Evolutionary conservation across 225 moss, liverwort and hornwort species (phyloP).

Genomic region (Asterella californica): DNA sequence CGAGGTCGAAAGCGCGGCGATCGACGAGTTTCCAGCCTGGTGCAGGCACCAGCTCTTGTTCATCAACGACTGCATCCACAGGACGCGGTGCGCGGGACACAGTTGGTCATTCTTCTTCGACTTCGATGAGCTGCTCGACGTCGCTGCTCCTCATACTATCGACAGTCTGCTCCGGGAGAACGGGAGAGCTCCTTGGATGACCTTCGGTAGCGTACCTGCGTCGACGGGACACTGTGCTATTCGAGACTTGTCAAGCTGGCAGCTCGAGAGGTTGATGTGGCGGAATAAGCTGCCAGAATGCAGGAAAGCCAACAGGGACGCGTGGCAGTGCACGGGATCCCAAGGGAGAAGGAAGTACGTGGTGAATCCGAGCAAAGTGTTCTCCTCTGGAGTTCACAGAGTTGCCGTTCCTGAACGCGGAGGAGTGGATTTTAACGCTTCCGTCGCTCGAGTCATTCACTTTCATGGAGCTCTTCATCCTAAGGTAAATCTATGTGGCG

Average conservation of each 20-base stretch:
- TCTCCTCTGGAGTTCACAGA: constrained; percentile 22
- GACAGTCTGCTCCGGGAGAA: constrained; percentile 35
- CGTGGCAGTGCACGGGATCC: constrained; percentile 54
- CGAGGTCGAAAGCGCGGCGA: background rate
- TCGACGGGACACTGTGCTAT: constrained; percentile 31
- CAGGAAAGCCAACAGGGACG: constrained; percentile 18
- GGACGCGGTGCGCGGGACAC: constrained; percentile 39
- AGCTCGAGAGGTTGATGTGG: constrained; percentile 52
- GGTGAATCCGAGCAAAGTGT: constrained; percentile 61
- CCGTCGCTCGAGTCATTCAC: constrained; percentile 23
- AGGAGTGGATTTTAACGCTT: constrained; percentile 20
- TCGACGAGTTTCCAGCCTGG: constrained; percentile 32
- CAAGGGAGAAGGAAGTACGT: constrained; percentile 64
- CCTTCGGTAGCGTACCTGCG: constrained; percentile 49
- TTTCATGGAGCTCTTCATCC: constrained; percentile 20
- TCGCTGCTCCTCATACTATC: constrained; percentile 39
- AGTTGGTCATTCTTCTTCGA: constrained; percentile 50
- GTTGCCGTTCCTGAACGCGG: background rate
- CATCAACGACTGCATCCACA: constrained; percentile 59
- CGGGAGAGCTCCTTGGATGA: constrained; percentile 41
- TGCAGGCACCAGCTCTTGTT: constrained; percentile 48
- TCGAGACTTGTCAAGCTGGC: constrained; percentile 2
- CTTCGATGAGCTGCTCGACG: constrained; percentile 54
- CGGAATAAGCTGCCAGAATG: constrained; percentile 34
- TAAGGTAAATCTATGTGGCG: background rate